A percentile compares a stretch with the other conserved stretches of the same genome.
These are phyloP conservation scores for Penicillium sp. DNA, from an alignment of 2,329 filamentous ascomycete genomes.

Conservation along the genomic window DNA sequence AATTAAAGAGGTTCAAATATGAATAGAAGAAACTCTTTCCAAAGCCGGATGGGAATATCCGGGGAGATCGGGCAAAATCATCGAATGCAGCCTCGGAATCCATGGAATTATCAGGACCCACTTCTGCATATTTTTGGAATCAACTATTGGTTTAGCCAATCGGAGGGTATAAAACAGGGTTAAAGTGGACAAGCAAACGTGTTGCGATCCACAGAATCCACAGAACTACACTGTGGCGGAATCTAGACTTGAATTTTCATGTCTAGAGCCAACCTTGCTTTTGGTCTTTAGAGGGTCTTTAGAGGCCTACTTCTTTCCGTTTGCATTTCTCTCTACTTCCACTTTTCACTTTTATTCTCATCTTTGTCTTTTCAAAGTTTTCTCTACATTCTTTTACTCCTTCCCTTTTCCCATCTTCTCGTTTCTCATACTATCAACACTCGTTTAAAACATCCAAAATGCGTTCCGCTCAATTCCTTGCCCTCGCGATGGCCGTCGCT, in stretches of 20 bases:
- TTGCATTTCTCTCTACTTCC: slow-evolving; percentile 5
- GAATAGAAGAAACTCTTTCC: neutral
- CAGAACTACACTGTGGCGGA: slow-evolving; percentile 17
- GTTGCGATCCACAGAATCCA: slow-evolving; percentile 20
- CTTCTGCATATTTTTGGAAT: slow-evolving; percentile 10
- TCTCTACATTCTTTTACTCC: slow-evolving; percentile 8
- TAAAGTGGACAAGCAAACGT: slow-evolving; percentile 21
- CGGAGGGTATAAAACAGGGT: neutral
- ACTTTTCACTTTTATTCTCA: slow-evolving; percentile 1
- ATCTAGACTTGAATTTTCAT: slow-evolving; percentile 18
- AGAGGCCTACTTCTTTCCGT: slow-evolving; percentile 9
- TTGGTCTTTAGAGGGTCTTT: slow-evolving; percentile 7
- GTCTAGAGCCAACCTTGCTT: slow-evolving; percentile 2
- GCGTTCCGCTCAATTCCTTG: slow-evolving; percentile 33
- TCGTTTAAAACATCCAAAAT: slow-evolving; percentile 25
- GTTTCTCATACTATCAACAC: slow-evolving; percentile 1
- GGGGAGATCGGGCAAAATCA: slow-evolving; percentile 12
- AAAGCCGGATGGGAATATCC: slow-evolving; percentile 3
- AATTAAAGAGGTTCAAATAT: neutral
- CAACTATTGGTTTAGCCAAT: neutral
- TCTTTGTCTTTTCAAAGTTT: slow-evolving; percentile 8
- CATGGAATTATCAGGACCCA: neutral
- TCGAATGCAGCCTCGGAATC: neutral
- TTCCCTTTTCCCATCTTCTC: slow-evolving; percentile 1
- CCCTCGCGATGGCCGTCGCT: slow-evolving; percentile 34